phyloP scores from a whole-genome alignment of 2,329 filamentous ascomycete species.

The Cryphonectria radicalis region DNA sequence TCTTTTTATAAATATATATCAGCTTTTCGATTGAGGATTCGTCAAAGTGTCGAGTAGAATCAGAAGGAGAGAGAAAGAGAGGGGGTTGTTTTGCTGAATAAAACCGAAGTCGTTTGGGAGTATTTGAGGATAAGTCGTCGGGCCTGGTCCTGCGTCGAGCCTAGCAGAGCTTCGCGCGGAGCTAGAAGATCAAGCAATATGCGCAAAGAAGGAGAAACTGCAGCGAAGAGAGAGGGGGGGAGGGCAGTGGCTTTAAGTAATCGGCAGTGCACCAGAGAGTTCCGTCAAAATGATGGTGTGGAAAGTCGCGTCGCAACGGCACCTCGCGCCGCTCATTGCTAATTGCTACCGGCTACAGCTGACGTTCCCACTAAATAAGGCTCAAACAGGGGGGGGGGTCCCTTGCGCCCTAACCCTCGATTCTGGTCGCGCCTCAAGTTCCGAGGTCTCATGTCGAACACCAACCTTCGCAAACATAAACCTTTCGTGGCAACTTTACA shows the following conservation, averaged over 20 bases:
- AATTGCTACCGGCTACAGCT: not conserved
- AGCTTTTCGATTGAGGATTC: not conserved
- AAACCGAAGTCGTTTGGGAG: not conserved
- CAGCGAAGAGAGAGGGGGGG: not conserved
- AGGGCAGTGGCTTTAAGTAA: too few species aligned
- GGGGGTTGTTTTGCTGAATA: not conserved
- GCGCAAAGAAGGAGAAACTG: not conserved
- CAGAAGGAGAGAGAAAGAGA: not conserved
- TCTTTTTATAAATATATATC: too few species aligned
- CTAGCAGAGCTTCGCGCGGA: not conserved
- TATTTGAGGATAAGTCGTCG: not conserved
- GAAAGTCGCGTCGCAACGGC: conserved; percentile 5
- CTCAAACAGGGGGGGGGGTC: not conserved
- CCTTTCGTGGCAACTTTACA: not conserved
- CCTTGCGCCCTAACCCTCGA: conserved; percentile 13
- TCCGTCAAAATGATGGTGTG: not conserved
- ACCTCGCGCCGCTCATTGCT: not conserved
- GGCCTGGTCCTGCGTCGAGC: not conserved
- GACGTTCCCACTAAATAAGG: too few species aligned
- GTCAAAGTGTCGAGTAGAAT: not conserved
- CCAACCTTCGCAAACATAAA: not conserved
- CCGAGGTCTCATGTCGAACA: conserved; percentile 1
- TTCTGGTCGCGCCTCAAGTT: conserved; percentile 1
- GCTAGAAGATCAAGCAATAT: not conserved
- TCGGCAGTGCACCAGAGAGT: not conserved